Base-by-base conservation (phyloP, 2,329 filamentous ascomycete species). In the Aspergillus sp. region DNA sequence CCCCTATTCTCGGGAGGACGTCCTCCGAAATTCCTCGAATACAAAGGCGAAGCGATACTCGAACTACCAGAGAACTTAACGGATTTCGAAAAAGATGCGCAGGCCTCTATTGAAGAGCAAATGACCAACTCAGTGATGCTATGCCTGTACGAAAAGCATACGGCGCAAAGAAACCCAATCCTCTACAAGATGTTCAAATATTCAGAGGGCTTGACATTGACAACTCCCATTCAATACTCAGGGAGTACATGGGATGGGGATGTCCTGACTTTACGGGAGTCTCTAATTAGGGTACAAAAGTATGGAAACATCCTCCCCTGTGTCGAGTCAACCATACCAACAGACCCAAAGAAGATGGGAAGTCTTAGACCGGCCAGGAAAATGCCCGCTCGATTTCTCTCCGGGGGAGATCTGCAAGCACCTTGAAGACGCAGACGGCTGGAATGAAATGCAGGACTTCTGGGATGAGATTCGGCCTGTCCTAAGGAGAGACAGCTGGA, bases 401-500 rank as follows among this genome's bases (percentile, higher is more conserved):
- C 23, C 62, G 35, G 62, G 62, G 15, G 64, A 70, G 31, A 17
- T 66, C 31, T 25, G 48, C 23, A 60, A 19, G 5, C 63, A 69
- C 45, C 12, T 47, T 8, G 31, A 57, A 39, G 65, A 67, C 44
- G 55, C 56, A 12, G 62, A 66, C n/a, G 64, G 63, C 1, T 68
- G 62, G 64, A 67, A 68, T 50, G 62, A 67, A 33, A 60, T 59
- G 15, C 62, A 68, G 50, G 71, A 77, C 56, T 75, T 77, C 55
- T 77, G 70, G 67, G 68, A 73, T 47, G 58, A 53, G 49, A 58
- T 77, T 56, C 64, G 71, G 44, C 67, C 65, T 3, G 61, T 76
- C 62, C 70, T 76, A 45, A 56, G 66, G 53, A 66, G 74, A 39
- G 74, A 77, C 64, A 73, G 75, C 45, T 77, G 73, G 70, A 74